Conservation (phyloP, 2,329 filamentous ascomycete genomes). For the Clarireedia homoeocarpa region DNA sequence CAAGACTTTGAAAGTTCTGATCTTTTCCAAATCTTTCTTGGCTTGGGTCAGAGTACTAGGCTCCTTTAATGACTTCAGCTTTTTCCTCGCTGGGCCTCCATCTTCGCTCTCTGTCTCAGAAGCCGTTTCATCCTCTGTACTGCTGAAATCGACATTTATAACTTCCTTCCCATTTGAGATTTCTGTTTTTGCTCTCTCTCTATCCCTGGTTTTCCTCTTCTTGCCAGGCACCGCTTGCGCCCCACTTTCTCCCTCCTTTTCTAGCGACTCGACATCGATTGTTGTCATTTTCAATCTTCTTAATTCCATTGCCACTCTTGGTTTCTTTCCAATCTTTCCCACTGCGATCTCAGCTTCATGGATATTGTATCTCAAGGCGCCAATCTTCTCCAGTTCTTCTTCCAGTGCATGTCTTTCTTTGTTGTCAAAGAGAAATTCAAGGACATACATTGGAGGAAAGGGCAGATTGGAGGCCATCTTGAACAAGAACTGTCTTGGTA, state of each 20-base stretch:
- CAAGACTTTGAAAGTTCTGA: slow-evolving; percentile 38
- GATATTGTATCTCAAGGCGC: slow-evolving; percentile 59
- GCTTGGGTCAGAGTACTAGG: neutral
- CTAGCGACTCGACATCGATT: neutral
- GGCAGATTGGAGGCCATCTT: neutral
- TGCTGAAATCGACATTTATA: slow-evolving; percentile 25
- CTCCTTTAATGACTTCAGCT: neutral
- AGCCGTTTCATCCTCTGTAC: slow-evolving; percentile 31
- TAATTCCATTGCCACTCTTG: slow-evolving; percentile 44
- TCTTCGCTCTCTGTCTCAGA: slow-evolving; percentile 8
- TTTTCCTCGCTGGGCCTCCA: neutral
- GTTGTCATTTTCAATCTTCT: neutral
- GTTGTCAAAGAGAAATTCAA: slow-evolving; percentile 31
- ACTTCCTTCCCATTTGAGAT: slow-evolving; percentile 17
- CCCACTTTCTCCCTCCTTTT: neutral
- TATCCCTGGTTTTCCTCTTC: slow-evolving; percentile 30
- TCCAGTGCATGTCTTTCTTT: slow-evolving; percentile 54
- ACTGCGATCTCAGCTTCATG: slow-evolving; percentile 65
- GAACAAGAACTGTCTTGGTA: neutral
- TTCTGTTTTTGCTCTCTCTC: slow-evolving; percentile 23
- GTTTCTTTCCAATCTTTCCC: slow-evolving; percentile 61
- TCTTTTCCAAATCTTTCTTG: neutral
- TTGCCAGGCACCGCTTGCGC: neutral
- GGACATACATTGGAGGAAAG: slow-evolving; percentile 43
- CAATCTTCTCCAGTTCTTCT: slow-evolving; percentile 43